Conservation (phyloP, 306 rosid species). For the Sphenostylis stenocarpa region DNA sequence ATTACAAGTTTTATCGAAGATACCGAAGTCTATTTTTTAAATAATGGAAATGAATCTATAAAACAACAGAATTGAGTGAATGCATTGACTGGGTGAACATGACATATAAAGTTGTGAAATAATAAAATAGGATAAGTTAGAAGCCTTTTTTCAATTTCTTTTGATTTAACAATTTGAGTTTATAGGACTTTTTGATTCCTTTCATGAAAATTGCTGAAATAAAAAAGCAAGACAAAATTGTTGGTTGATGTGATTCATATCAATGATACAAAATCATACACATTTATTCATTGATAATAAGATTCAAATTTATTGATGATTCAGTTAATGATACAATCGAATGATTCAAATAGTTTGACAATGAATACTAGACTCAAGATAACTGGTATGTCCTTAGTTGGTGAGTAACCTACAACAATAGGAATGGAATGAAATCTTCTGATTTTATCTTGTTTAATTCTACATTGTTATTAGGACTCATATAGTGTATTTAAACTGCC, state of each 20-base stretch:
- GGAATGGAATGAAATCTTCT: not conserved
- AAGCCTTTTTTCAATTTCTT: not conserved
- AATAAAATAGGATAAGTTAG: not conserved
- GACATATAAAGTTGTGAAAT: not conserved
- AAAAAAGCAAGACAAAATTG: not conserved
- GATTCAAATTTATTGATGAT: not conserved
- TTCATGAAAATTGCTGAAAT: not conserved
- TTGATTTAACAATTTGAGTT: not conserved
- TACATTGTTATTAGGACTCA: conserved; percentile 16
- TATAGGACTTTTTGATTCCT: not conserved
- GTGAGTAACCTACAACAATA: conserved; percentile 13
- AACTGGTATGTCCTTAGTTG: not conserved
- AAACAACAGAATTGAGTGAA: not conserved
- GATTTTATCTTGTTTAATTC: not conserved
- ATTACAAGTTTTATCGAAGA: not conserved
- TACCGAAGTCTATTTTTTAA: not conserved
- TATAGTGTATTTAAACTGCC: not conserved
- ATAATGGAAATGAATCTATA: not conserved
- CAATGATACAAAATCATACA: not conserved
- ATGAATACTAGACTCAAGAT: not conserved
- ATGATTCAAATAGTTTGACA: not conserved
- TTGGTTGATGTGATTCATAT: not conserved
- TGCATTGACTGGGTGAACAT: not conserved
- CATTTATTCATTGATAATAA: not conserved
- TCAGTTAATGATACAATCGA: not conserved